Evolutionary conservation across 805 yeast genomes (phyloP), one percentile per base, ranked within the genome.

Genomic region (Maudiozyma pseudohumilis): DNA sequence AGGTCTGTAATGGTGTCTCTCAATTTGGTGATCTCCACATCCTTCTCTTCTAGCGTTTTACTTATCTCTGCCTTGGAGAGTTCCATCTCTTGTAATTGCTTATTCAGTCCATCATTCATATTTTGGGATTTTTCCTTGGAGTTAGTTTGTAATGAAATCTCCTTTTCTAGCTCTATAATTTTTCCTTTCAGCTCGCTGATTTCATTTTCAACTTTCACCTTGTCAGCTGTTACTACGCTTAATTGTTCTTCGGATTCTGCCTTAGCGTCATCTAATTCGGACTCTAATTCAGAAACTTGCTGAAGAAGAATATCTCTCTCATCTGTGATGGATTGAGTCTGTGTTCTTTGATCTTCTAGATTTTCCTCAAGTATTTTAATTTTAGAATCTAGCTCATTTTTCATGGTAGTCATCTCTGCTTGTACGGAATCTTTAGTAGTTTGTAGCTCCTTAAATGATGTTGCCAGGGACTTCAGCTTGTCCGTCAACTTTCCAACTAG

Each of bases 381-480:
- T 18, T 29, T 19, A 2, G 6, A 6, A 9, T 15, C 20, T 12
- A 12, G n/a, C 13, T 29, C 32, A 12, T 9, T 10, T 9, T 18
- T 17, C 6, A 18, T 29, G 6, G 20, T 19, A 8, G 5, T 19
- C 6, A 29, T 11, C 12, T 18, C 9, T 5, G 11, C 21, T 21
- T 50, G 50, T 12, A 57, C 33, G 4, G 17, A 20, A 5, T 45
- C 44, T 29, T 54, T 56, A 18, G 53, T 59, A 1, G 25, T 16
- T 13, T 50, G 49, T 15, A 62, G 35, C 6, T 53, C 56, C 28
- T 55, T 55, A 32, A 49, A 59, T 6, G 50, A 48, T 6, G 49
- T 42, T 2, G 73, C 72, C 13, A 74, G 51, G 1, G 62, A 54
- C 45, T 66, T 66, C 28, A 73, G 48, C 48, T 70, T 72, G 13